A percentile compares a stretch with the other conserved stretches of the same genome.
phyloP scores from a whole-genome alignment of 257 asterid species.

The Gentiana macrophylla region DNA sequence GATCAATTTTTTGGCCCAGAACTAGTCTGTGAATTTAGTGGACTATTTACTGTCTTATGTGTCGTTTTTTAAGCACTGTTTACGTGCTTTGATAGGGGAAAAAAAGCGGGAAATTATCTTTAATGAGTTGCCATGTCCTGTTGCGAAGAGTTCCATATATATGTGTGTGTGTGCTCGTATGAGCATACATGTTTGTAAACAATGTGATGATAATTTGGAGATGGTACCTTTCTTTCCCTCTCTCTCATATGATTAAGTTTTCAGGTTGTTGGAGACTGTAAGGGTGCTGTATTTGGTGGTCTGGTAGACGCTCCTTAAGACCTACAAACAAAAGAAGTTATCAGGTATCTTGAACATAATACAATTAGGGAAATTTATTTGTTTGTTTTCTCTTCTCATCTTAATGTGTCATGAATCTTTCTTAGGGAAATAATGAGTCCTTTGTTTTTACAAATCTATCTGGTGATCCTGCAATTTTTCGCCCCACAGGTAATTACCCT shows the following conservation, averaged over 20 bases:
- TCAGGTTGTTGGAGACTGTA: constrained; percentile 91
- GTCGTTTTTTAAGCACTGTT: no score
- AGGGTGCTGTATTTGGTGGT: constrained; percentile 88
- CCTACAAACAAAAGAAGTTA: constrained; percentile 63
- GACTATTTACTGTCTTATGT: no score
- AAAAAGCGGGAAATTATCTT: background rate
- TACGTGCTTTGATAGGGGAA: no score
- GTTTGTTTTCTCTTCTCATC: constrained; percentile 2
- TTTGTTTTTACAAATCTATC: constrained; percentile 72
- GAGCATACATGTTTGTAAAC: no score
- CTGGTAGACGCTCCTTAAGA: constrained; percentile 81
- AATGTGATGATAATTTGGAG: no score
- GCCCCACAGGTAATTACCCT: constrained; percentile 56
- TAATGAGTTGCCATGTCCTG: background rate
- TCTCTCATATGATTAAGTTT: constrained; percentile 4
- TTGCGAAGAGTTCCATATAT: background rate
- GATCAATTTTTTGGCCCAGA: no score
- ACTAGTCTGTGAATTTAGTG: no score
- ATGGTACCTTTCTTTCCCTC: background rate
- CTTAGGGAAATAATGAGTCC: constrained; percentile 65
- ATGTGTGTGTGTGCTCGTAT: no score
- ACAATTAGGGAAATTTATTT: background rate
- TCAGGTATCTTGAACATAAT: constrained; percentile 45
- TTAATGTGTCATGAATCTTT: constrained; percentile 12
- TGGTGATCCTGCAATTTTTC: constrained; percentile 61